Evolutionary conservation across 1,284 basidiomycete genomes (phyloP).

Genomic region (Austroboletus novae-zelandiae): DNA sequence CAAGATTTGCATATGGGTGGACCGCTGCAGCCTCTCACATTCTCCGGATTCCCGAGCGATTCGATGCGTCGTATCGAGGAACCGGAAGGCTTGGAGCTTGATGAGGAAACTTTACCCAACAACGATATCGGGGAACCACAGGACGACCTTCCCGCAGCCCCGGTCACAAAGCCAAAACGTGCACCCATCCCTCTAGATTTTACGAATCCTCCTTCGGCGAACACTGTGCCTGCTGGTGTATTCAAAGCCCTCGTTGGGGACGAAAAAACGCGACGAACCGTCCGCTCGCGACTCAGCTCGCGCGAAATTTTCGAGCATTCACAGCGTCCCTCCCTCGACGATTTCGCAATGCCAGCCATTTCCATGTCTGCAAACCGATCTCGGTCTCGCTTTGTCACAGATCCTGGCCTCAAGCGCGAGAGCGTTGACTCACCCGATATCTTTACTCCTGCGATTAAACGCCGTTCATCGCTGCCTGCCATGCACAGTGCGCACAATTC

Average conservation of each 20-base stretch:
- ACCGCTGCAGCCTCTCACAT: slow-evolving; percentile 60
- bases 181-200: slow-evolving; percentile 80
- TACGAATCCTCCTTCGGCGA: slow-evolving; percentile 65
- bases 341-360: slow-evolving; percentile 65
- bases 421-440: slow-evolving; percentile 42
- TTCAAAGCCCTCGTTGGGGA: slow-evolving; percentile 75
- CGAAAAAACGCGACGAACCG: slow-evolving; percentile 62
- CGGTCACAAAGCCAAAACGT: slow-evolving; percentile 52
- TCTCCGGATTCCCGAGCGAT: slow-evolving; percentile 49
- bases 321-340: slow-evolving; percentile 69
- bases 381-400: slow-evolving; percentile 52
- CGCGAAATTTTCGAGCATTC: slow-evolving; percentile 62
- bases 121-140: slow-evolving; percentile 20
- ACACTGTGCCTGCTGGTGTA: slow-evolving; percentile 77
- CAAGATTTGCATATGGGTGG: slow-evolving; percentile 33
- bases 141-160: slow-evolving; percentile 35
- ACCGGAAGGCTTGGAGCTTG: slow-evolving; percentile 12
- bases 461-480: slow-evolving; percentile 62
- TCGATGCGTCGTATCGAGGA: slow-evolving; percentile 25
- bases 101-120: slow-evolving; percentile 15
- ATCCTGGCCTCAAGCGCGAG: slow-evolving; percentile 41
- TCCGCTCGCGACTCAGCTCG: slow-evolving; percentile 72
- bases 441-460: slow-evolving; percentile 45
- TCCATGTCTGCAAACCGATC: slow-evolving; percentile 51
- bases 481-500: slow-evolving; percentile 42